Evolutionary conservation across 768 basidiomycete genomes (phyloP).

Genomic region (Mycena capillaripes): DNA sequence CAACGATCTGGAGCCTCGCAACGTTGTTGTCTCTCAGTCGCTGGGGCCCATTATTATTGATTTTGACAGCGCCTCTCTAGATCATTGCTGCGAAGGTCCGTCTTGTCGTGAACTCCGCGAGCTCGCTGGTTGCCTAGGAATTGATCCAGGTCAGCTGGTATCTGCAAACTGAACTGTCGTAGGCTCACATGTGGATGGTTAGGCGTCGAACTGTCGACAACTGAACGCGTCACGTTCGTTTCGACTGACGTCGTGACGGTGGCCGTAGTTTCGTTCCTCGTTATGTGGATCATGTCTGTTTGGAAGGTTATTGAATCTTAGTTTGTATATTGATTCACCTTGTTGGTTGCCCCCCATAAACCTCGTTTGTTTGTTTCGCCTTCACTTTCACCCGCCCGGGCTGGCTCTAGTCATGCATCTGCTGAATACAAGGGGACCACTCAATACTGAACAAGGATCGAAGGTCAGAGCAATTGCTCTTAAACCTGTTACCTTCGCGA

Average conservation of each 20-base stretch:
- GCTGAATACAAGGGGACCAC: slow-evolving; percentile 59
- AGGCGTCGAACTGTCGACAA: slow-evolving; percentile 10
- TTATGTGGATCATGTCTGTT: no score
- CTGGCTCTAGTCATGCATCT: no score
- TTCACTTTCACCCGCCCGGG: no score
- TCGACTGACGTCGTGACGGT: no score
- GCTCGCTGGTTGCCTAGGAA: slow-evolving; percentile 4
- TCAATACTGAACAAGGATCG: slow-evolving; percentile 55
- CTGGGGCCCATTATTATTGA: slow-evolving; percentile 5
- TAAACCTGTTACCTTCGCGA: slow-evolving; percentile 41
- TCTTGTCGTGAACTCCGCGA: slow-evolving; percentile 15
- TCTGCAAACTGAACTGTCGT: background rate
- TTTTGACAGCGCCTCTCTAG: slow-evolving; percentile 18
- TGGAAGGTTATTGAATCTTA: no score
- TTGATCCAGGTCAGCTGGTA: slow-evolving; percentile 15
- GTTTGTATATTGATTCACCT: no score
- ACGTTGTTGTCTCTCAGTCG: slow-evolving; percentile 7
- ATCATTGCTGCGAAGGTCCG: slow-evolving; percentile 1
- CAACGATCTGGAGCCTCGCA: slow-evolving; percentile 11
- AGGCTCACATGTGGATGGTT: slow-evolving; percentile 12
- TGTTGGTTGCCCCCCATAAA: no score
- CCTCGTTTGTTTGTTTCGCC: no score
- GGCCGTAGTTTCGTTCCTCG: no score
- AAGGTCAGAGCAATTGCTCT: slow-evolving; percentile 52
- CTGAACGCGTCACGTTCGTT: no score